Base-by-base conservation (phyloP, 2,329 filamentous ascomycete genomes). In the Cryphonectria naterciae region DNA sequence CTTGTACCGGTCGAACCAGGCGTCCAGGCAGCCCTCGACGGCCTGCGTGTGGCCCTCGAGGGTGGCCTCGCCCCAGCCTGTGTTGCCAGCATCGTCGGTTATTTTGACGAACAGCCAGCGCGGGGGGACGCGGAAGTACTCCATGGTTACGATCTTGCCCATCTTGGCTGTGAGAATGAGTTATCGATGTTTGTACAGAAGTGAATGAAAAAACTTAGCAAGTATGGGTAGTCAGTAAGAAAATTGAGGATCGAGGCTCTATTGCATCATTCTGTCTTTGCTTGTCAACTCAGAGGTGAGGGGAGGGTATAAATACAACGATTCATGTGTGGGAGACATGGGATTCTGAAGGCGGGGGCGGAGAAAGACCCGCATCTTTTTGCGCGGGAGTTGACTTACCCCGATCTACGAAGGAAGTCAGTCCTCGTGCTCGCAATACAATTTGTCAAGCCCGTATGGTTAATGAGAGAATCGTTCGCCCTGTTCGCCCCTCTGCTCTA, bases 51-150 rank as follows among this genome's bases (percentile, higher is more conserved):
- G 89, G 0, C 89, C 89, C 78, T 91, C 89, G 2, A 92, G 80
- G 0, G 88, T 89, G 7, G 86, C 88, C 77, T 91, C 90, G 28
- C 89, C 89, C 89, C 89, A 91, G 7, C 89, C 89, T 73, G 83
- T 81, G 43, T 85, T 82, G 4, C 85, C 88, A 4, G 84, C 82
- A 52, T 86, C 85, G 76, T 91, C 89, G 2, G 84, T 87, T 72
- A 92, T 85, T 76, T 91, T 92, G 75, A 91, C 89, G 73, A 92
- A 91, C 2, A 92, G 84, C 89, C 89, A 92, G 64, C 89, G 82
- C 28, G 89, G 89, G 65, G 87, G 86, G 35, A 91, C 87, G 39
- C 89, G 85, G 77, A 91, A 91, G 76, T 91, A 90, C 75, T 91
- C 89, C 37, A 91, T 87, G 17, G 76, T 83, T 73, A 85, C 84